Evolutionary conservation across 306 rosid species (phyloP), one percentile per base, ranked within the genome.

Genomic region (Dalbergia cochinchinensis): DNA sequence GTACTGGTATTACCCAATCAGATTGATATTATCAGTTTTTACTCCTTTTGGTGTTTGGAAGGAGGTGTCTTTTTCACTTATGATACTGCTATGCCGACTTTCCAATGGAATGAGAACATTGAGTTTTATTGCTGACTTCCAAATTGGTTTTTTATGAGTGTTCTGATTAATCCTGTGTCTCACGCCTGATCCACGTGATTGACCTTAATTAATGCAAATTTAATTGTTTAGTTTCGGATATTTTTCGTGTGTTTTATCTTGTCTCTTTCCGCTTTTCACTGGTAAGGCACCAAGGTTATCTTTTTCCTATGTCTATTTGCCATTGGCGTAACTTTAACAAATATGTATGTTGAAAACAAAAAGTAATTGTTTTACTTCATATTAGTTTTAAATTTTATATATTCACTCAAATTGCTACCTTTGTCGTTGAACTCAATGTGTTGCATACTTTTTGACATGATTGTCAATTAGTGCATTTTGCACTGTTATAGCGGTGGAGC

Each of bases 1-100:
- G 94, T 89, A 19, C 80, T 93, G 98, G 99, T 63, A 75, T 50
- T 73, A 11, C 80, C 19, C 19, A 45, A 75, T 44, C 41, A n/a
- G 48, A 51, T 79, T 70, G 19, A 64, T 60, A 54, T 63, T 47
- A 37, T 37, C 63, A 4, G 2, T 53, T 69, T 41, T 79, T 14
- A 75, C 31, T 80, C 47, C 61, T 79, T 72, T 76, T 71, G 55
- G 54, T 71, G 31, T 26, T 65, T 51, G n/a, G n/a, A 35, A 26
- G n/a, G n/a, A 35, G 18, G 22, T 42, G 64, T 11, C 4, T 26
- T 82, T 41, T 74, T 20, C 18, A 8, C 15, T 54, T 35, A 37
- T 54, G 22, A 78, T 53, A 5, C 54, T 48, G 54, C 22, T 35
- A 4, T 61, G 33, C 54, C 64, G 53, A 54, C 69, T 65, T 82